Evolutionary conservation across 768 basidiomycete genomes (phyloP).

Genomic region (Suillus subluteus): DNA sequence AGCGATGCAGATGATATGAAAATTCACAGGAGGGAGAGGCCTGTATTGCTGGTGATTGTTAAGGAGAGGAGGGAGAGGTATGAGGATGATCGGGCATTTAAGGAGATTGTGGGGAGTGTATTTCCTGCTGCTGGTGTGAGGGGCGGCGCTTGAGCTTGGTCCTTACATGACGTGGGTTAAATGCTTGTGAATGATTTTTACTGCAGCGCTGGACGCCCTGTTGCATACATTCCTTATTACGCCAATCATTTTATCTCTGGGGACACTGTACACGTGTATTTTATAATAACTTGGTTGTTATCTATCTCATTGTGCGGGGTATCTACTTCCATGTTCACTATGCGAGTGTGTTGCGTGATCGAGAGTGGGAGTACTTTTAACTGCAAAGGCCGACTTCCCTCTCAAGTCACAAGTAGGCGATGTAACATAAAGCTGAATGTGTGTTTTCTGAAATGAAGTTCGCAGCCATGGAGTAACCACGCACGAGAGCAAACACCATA

Average conservation of each 20-base stretch:
- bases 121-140: constrained; percentile 26
- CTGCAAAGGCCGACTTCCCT: not conserved
- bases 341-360: too few relatives aligned
- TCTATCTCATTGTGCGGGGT: not conserved
- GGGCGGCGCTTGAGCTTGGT: not conserved
- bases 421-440: too few relatives aligned
- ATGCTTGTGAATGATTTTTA: not conserved
- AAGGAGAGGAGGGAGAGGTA: constrained; percentile 38
- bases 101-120: constrained; percentile 29
- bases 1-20: constrained; percentile 31
- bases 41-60: constrained; percentile 35
- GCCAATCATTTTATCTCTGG: not conserved
- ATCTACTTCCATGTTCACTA: too few relatives aligned
- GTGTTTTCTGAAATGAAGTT: too few relatives aligned
- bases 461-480: too few relatives aligned
- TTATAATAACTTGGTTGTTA: not conserved
- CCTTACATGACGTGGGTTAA: not conserved
- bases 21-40: constrained; percentile 11
- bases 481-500: too few relatives aligned
- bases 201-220: not conserved
- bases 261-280: not conserved
- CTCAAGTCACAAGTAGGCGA: too few relatives aligned
- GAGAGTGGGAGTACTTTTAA: too few relatives aligned
- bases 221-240: not conserved
- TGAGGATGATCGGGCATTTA: constrained; percentile 37